phyloP scores from a whole-genome alignment of 345 rosid genomes.

The Eutrema yunnanense region DNA sequence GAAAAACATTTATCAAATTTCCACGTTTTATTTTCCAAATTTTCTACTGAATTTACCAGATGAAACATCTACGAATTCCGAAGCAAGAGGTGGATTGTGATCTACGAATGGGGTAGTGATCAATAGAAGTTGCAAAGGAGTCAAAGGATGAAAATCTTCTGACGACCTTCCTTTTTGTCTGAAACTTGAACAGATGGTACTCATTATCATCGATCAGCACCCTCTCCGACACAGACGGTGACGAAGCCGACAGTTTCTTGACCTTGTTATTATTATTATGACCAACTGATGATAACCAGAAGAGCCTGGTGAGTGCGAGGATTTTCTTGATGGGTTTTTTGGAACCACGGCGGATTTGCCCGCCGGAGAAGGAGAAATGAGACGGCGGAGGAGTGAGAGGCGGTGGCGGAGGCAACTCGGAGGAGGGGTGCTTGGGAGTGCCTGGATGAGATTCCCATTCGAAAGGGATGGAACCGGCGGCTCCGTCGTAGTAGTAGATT shows the following conservation, averaged over 20 bases:
- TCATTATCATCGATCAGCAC: conserved; percentile 15
- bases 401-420: conserved; percentile 12
- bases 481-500: conserved; percentile 24
- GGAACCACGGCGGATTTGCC: conserved; percentile 4
- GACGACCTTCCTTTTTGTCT: conserved; percentile 2
- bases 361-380: conserved; percentile 23
- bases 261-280: neutral
- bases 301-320: neutral
- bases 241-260: conserved; percentile 18
- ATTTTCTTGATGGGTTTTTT: conserved; percentile 17
- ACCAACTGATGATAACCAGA: conserved; percentile 11
- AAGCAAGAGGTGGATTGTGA: conserved; percentile 20
- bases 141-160: conserved; percentile 21
- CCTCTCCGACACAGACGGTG: conserved; percentile 20
- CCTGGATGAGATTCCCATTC: conserved; percentile 35
- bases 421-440: conserved; percentile 26
- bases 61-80: conserved; percentile 6
- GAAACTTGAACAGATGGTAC: conserved; percentile 23
- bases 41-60: neutral
- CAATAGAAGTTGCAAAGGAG: neutral
- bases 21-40: conserved; percentile 8
- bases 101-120: conserved; percentile 13
- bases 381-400: conserved; percentile 35
- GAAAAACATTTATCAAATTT: neutral
- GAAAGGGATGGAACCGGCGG: conserved; percentile 26